Percentiles rank a stretch among this genome's conserved stretches.
Evolutionary conservation across 495 filamentous ascomycete genomes (phyloP).

Genomic region (Podospora pseudoanserina): DNA sequence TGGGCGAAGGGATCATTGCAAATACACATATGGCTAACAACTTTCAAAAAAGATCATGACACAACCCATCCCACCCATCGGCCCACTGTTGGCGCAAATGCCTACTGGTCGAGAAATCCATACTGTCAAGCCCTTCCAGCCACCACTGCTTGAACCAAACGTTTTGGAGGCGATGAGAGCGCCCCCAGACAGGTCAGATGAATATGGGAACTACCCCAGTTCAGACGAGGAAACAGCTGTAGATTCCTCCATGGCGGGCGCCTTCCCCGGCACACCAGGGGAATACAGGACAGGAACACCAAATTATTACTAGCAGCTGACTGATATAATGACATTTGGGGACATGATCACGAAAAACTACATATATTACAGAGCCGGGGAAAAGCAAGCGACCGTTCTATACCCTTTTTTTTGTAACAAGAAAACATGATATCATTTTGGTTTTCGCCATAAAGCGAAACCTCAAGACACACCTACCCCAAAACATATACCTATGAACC

Average conservation of each 20-base stretch:
- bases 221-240: constrained; percentile 44
- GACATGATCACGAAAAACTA: neutral
- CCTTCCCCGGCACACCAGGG: constrained; percentile 37
- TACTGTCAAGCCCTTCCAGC: constrained; percentile 56
- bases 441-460: neutral
- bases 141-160: constrained; percentile 54
- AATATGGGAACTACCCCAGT: constrained; percentile 41
- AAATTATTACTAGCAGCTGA: constrained; percentile 34
- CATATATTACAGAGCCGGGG: neutral
- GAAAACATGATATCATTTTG: neutral
- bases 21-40: neutral
- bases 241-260: constrained; percentile 29
- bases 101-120: constrained; percentile 89
- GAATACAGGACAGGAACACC: constrained; percentile 37
- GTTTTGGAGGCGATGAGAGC: constrained; percentile 51
- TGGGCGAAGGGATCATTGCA: no score
- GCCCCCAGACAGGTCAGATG: constrained; percentile 50
- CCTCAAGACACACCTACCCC: neutral
- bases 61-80: constrained; percentile 67
- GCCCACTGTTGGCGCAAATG: constrained; percentile 66
- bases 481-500: neutral
- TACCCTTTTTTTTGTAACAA: neutral
- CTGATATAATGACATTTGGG: no score
- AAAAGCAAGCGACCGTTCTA: constrained; percentile 1
- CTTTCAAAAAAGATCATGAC: constrained; percentile 62